Evolutionary conservation across 805 yeast genomes (phyloP).

Genomic region (Yarrowia phangngaensis): DNA sequence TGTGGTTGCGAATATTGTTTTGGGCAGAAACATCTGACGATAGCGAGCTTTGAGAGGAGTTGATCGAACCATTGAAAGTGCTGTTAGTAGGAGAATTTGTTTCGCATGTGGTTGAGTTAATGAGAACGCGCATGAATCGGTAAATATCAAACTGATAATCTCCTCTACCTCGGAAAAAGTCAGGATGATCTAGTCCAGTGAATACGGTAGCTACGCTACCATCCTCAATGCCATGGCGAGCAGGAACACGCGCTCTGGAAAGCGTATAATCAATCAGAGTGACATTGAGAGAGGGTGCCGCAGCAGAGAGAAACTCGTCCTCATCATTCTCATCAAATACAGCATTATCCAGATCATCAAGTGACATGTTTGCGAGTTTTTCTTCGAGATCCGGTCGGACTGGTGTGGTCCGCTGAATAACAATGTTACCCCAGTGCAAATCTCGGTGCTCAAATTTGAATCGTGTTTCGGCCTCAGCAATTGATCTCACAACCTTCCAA

Average conservation of each 20-base stretch:
- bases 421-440: constrained; percentile 61
- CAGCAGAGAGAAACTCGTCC: too few relatives aligned
- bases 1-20: constrained; percentile 6
- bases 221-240: constrained; percentile 29
- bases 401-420: constrained; percentile 41
- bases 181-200: constrained; percentile 62
- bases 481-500: constrained; percentile 49
- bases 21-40: constrained; percentile 3
- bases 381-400: constrained; percentile 4
- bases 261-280: constrained; percentile 58
- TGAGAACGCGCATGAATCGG: constrained; percentile 49
- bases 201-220: constrained; percentile 37
- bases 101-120: constrained; percentile 13
- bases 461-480: constrained; percentile 51
- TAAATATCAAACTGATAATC: constrained; percentile 62
- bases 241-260: constrained; percentile 44
- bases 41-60: constrained; percentile 11
- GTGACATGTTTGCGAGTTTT: constrained; percentile 25
- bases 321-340: constrained; percentile 28
- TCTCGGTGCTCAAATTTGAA: constrained; percentile 68
- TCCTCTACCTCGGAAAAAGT: constrained; percentile 57
- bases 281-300: constrained; percentile 39
- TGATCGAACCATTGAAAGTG: constrained; percentile 6
- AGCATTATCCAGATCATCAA: constrained; percentile 27
- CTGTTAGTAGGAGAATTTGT: background rate